Evolutionary conservation across 2,329 filamentous ascomycete genomes (phyloP), one percentile per base, ranked within the genome.

Genomic region (Coniosporium tulheliwenetii): DNA sequence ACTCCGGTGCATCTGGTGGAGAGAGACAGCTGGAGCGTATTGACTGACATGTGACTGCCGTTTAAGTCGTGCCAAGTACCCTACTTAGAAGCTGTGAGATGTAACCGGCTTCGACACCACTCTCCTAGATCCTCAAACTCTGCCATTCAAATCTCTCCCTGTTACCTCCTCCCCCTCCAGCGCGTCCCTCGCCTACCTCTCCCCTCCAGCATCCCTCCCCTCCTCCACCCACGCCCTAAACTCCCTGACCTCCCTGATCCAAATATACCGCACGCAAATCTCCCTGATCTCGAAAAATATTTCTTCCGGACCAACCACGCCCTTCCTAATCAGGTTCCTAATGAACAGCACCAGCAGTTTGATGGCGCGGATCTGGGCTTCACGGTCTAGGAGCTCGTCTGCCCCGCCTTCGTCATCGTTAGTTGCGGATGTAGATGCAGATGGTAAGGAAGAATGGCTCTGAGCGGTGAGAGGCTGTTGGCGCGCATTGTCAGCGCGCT

Each of bases 221-320:
- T 16, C 43, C 38, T 48, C 47, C 12, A 50, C 30, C 36, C 42
- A 48, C 19, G 31, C 13, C 13, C 52, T 55, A 45, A 63, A 61
- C 26, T 59, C 59, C 30, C 61, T 51, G 5, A 63, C 60, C 41
- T 64, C 60, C 42, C 47, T 55, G 12, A 63, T 54, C 54, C 59
- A 62, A 29, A 61, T 50, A 45, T 59, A 64, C 39, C 59, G 43
- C 35, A 57, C 52, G 32, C 57, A 59, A 43, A 64, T 57, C 48
- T 62, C 60, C 38, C 60, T 53, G 30, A 63, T 58, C 43, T 64
- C 60, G 42, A 54, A 62, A 34, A 55, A 56, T 12, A 63, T 44
- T n/a, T 51, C 50, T 26, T 56, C 48, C 5, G 48, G 39, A 15
- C 47, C 50, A 31, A 49, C 40, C 14, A 61, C 37, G 14, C 46